phyloP scores from a whole-genome alignment of 805 yeast species.

The Gaillardinia entomophila region DNA sequence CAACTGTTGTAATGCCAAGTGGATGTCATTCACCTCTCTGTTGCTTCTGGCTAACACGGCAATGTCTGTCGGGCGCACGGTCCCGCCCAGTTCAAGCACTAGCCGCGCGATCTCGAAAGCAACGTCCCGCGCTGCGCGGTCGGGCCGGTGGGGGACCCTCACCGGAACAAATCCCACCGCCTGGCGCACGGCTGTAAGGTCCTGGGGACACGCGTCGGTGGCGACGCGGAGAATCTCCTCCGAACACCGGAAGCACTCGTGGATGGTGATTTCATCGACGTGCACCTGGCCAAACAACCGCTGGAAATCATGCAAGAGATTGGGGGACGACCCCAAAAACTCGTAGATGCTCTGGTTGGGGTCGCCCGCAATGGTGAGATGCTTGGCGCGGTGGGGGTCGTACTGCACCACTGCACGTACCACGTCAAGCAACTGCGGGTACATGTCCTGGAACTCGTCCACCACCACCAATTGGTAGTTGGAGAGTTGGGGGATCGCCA shows the following conservation, averaged over 20 bases:
- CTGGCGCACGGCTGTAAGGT: conserved; percentile 8
- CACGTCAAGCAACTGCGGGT: conserved; percentile 43
- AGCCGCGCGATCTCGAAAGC: conserved; percentile 40
- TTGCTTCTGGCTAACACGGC: conserved; percentile 51
- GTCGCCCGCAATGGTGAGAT: conserved; percentile 67
- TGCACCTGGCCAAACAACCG: conserved; percentile 12
- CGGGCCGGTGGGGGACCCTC: no score
- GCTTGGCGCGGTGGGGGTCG: conserved; percentile 24
- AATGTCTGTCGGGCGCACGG: conserved; percentile 42
- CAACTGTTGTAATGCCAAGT: conserved; percentile 25
- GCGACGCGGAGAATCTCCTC: conserved; percentile 50
- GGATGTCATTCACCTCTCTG: conserved; percentile 37
- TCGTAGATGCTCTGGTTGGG: conserved; percentile 65
- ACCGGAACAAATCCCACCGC: no score
- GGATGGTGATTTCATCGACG: conserved; percentile 28
- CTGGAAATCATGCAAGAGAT: conserved; percentile 22
- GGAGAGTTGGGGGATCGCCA: conserved; percentile 15
- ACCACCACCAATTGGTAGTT: conserved; percentile 41
- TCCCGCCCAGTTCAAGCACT: conserved; percentile 34
- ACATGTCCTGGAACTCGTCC: conserved; percentile 74
- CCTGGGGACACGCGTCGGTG: conserved; percentile 9
- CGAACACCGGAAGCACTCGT: conserved; percentile 56
- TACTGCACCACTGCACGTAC: conserved; percentile 32
- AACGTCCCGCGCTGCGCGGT: conserved; percentile 30
- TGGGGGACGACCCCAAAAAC: conserved; percentile 51